Percentiles rank a stretch among this genome's conserved stretches.
Evolutionary conservation across 768 basidiomycete genomes (phyloP).

Genomic region (Hericium erinaceus): DNA sequence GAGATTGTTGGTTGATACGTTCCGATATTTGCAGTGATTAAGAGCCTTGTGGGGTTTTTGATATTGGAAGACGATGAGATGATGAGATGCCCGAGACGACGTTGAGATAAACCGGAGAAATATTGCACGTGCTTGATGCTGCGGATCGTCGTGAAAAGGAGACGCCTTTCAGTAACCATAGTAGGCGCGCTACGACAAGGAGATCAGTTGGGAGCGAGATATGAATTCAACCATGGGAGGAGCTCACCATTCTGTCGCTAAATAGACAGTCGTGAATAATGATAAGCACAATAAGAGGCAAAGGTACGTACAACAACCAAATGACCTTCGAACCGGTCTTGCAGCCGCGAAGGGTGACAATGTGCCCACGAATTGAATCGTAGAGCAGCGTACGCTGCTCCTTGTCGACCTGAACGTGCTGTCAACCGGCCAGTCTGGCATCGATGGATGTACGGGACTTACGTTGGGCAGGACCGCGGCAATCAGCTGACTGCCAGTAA

Average conservation of each 20-base stretch:
- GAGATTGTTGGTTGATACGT: conserved; percentile 2
- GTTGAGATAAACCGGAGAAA: conserved; percentile 4
- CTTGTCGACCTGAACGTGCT: conserved; percentile 57
- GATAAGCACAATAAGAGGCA: neutral
- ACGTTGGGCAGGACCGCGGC: conserved; percentile 74
- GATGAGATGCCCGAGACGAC: neutral
- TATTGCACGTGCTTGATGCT: conserved; percentile 6
- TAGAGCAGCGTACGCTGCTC: conserved; percentile 77
- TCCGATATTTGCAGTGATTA: conserved; percentile 27
- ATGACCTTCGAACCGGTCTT: conserved; percentile 90
- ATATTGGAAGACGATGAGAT: conserved; percentile 5
- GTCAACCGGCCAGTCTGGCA: neutral
- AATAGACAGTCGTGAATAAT: neutral
- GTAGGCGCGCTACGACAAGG: conserved; percentile 43
- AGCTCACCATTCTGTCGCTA: conserved; percentile 49
- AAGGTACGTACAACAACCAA: conserved; percentile 61
- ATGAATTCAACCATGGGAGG: neutral
- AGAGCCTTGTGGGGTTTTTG: conserved; percentile 1
- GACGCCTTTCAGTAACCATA: conserved; percentile 30
- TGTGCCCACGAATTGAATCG: conserved; percentile 80
- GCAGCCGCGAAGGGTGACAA: conserved; percentile 83
- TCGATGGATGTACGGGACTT: conserved; percentile 14
- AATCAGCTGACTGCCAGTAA: conserved; percentile 79
- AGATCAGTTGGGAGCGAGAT: conserved; percentile 7
- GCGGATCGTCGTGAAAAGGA: neutral